Base-by-base conservation (phyloP, 2,329 filamentous ascomycete species). In the Cladosporium sp. region DNA sequence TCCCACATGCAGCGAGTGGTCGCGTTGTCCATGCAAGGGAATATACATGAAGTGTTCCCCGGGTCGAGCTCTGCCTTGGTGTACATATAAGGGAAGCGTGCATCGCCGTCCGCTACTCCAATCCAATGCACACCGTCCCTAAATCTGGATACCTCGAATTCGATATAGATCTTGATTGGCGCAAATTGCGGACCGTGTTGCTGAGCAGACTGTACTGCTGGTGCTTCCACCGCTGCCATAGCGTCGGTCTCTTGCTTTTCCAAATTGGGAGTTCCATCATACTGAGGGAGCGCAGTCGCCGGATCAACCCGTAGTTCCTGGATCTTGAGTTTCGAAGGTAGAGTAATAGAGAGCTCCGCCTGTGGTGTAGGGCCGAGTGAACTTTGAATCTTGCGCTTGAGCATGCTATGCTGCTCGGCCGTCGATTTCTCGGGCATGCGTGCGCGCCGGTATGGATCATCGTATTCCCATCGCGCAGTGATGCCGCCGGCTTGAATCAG, bases 71-170 rank as follows among this genome's bases (percentile, higher is more conserved):
- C 89, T 69, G 93, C 92, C 40, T 87, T 88, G 0, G 93, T 96
- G 73, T 96, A 99, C 51, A 90, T 87, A 76, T 99, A 93, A 0
- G 94, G 92, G 72, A 92, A 99, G 61, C 92, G 84, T 58, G 81
- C 80, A 71, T 97, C 93, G 52, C 87, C 84, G 59, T 87, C 86
- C 45, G 91, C 86, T 38, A 94, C 83, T 3, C 94, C 92, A 15
- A 95, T 90, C 74, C 97, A 99, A 61, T 97, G 92, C 59, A 97
- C 74, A 20, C 91, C 93, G 72, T 99, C 94, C 47, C 90, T 83
- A 52, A 92, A 87, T 65, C 85, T 84, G 52, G 84, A 85, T 36
- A 90, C 84, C 20, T 81, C 79, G 69, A 96, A 99, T 36, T 94
- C 89, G 59, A 97, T 88, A 49, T 82, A 81, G 45, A 90, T 71